Evolutionary conservation across 192 early-diverging fungal species (phyloP).

Genomic region (Coemansia sp.): DNA sequence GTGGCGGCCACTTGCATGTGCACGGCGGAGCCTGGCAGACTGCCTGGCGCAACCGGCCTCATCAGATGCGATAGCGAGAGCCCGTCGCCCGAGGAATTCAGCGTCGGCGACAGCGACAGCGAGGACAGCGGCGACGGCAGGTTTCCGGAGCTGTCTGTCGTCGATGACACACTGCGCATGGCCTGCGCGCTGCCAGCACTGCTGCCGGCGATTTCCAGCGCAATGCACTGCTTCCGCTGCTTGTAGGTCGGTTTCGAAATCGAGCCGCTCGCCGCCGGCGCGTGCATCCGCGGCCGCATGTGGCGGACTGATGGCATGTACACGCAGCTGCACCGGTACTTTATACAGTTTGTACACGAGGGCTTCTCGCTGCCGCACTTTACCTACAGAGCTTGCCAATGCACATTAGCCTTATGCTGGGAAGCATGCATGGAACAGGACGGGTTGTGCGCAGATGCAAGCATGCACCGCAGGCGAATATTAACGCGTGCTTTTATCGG

Average conservation of each 20-base stretch:
- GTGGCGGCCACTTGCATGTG: slow-evolving; percentile 10
- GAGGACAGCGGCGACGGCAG: slow-evolving; percentile 6
- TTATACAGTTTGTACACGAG: slow-evolving; percentile 40
- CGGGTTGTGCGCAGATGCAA: not conserved
- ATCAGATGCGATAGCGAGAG: slow-evolving; percentile 39
- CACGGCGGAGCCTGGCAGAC: not conserved
- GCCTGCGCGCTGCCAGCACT: not conserved
- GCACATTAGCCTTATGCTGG: not conserved
- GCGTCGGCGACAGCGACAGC: not conserved
- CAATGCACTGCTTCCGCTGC: slow-evolving; percentile 9
- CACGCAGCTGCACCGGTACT: slow-evolving; percentile 33
- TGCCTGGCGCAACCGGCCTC: slow-evolving; percentile 29
- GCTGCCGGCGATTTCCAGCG: slow-evolving; percentile 2
- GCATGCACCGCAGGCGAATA: not conserved
- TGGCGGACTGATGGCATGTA: slow-evolving; percentile 41
- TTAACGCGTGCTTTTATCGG: not conserved
- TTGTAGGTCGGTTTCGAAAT: slow-evolving; percentile 9
- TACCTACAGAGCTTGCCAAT: slow-evolving; percentile 15
- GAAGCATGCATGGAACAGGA: not conserved
- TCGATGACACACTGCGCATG: not conserved
- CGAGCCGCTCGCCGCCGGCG: slow-evolving; percentile 4
- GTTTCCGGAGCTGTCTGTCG: not conserved
- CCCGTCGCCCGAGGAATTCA: slow-evolving; percentile 2
- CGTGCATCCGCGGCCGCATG: slow-evolving; percentile 14
- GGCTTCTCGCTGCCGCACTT: slow-evolving; percentile 51